Percentiles rank a stretch among this genome's conserved stretches.
Conservation (phyloP, 495 filamentous ascomycete species). For the Penicillium coprophilum region DNA sequence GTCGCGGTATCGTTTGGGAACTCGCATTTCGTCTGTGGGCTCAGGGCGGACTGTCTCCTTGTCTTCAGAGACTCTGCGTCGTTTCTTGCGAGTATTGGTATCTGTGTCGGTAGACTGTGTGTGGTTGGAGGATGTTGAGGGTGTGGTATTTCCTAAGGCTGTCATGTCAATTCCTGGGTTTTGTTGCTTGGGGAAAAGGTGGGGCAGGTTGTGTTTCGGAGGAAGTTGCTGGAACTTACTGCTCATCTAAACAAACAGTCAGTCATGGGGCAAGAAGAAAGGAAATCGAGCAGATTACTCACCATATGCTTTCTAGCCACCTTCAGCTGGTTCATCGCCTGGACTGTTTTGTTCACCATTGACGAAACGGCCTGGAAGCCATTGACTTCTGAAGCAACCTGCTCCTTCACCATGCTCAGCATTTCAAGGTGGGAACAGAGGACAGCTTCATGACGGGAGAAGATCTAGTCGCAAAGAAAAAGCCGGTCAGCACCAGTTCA, state of each 20-base stretch:
- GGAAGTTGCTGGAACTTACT: slow-evolving; percentile 18
- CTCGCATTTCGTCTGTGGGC: slow-evolving; percentile 8
- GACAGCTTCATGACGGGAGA: slow-evolving; percentile 36
- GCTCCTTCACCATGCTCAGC: slow-evolving; percentile 30
- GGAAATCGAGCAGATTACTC: slow-evolving; percentile 11
- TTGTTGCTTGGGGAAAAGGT: background rate
- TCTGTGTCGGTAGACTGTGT: slow-evolving; percentile 1
- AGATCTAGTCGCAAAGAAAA: slow-evolving; percentile 24
- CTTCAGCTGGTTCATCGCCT: slow-evolving; percentile 38
- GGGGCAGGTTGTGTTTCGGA: background rate
- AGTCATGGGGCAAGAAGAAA: background rate
- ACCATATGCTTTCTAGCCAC: slow-evolving; percentile 37
- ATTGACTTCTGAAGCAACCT: slow-evolving; percentile 25
- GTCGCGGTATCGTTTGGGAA: slow-evolving; percentile 27
- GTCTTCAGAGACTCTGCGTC: slow-evolving; percentile 7
- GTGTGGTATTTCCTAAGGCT: background rate
- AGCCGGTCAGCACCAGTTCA: slow-evolving; percentile 2
- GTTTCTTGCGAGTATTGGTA: slow-evolving; percentile 9
- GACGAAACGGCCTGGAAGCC: slow-evolving; percentile 28
- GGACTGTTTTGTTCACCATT: slow-evolving; percentile 42
- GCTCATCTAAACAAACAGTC: slow-evolving; percentile 18
- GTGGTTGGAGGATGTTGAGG: slow-evolving; percentile 2
- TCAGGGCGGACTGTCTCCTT: background rate
- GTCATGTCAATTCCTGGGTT: slow-evolving; percentile 1
- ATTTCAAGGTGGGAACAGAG: slow-evolving; percentile 39